phyloP scores from a whole-genome alignment of 2,329 filamentous ascomycete genomes.

The Ophiocordyceps unilateralis region DNA sequence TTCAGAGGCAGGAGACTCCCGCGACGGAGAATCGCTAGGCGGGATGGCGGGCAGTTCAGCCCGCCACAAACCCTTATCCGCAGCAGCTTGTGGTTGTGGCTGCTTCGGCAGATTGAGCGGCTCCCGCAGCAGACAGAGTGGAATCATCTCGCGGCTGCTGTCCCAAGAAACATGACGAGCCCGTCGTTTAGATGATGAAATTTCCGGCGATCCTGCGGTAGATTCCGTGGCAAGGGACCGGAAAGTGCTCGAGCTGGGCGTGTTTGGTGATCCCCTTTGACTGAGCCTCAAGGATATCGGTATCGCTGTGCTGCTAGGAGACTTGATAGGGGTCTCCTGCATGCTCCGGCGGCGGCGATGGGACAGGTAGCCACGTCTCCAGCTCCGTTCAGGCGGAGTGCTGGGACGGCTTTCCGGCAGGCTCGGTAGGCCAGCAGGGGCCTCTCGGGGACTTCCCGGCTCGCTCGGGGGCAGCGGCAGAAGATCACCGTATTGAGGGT shows the following conservation, averaged over 20 bases:
- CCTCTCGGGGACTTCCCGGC: conserved; percentile 28
- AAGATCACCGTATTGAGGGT: conserved; percentile 47
- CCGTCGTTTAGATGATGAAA: conserved; percentile 17
- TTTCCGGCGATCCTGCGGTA: conserved; percentile 16
- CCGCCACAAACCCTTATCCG: conserved; percentile 13
- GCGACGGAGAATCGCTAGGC: conserved; percentile 21
- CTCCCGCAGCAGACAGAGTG: conserved; percentile 65
- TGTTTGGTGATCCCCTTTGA: conserved; percentile 25
- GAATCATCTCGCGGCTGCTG: conserved; percentile 53
- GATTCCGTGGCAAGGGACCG: conserved; percentile 21
- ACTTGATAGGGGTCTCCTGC: conserved; percentile 29
- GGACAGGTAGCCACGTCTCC: conserved; percentile 20
- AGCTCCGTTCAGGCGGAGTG: conserved; percentile 30
- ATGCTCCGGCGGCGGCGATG: conserved; percentile 32
- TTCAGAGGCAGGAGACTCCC: conserved; percentile 16
- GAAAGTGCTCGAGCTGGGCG: conserved; percentile 16
- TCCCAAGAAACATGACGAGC: conserved; percentile 44
- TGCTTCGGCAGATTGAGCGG: conserved; percentile 17
- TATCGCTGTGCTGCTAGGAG: conserved; percentile 39
- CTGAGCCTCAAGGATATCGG: conserved; percentile 38
- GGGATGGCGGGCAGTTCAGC: conserved; percentile 30
- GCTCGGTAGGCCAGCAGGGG: conserved; percentile 25
- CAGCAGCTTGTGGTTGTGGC: not conserved
- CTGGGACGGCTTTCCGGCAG: conserved; percentile 44
- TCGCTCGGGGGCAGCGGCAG: conserved; percentile 45